Base-by-base conservation (phyloP, 306 rosid genomes). In the Cicer pinnatifidum region DNA sequence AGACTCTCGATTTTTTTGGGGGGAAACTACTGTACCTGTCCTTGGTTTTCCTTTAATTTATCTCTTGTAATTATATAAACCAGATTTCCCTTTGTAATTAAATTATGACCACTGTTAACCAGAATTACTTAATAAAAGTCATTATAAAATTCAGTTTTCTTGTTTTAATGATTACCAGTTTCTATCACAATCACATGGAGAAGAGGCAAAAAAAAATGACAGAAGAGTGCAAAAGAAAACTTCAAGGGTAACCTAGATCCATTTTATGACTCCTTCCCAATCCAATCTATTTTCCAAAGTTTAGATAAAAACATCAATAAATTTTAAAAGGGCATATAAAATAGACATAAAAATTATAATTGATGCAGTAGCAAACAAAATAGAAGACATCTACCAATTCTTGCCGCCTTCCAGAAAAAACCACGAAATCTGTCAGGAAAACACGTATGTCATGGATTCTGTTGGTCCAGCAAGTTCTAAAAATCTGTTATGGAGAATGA, bases 321-420 rank as follows among this genome's bases (percentile, higher is more conserved):
- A 43, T 54, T 63, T 64, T 6, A 8, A 45, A 53, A 63, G 63
- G 0, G 16, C 57, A 13, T 12, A 45, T 37, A 59, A 73, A 50
- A 51, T 16, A 39, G 8, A 23, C 23, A n/a, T 60, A 53, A 69
- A 74, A 59, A 40, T 35, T 53, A 50, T n/a, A 17, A 68, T 58
- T 15, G 58, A 67, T 3, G 43, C 13, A 57, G 28, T 20, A 54
- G 75, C 40, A 59, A 71, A 64, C 51, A 40, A 78, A 56, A 54
- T 6, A 67, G 51, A 39, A 53, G 63, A 60, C 67, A 50, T 65
- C 51, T 76, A 89, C 93, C 89, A 76, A 86, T 83, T 77, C 93
- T 82, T 40, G 91, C 93, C 1, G 93, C 91, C 79, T 89, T 89
- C 93, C 93, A 89, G 73, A 89, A 89, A 85, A 89, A 89, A 79